Base-by-base conservation (phyloP, 1,139 yeast genomes). In the Geotrichum restrictum region DNA sequence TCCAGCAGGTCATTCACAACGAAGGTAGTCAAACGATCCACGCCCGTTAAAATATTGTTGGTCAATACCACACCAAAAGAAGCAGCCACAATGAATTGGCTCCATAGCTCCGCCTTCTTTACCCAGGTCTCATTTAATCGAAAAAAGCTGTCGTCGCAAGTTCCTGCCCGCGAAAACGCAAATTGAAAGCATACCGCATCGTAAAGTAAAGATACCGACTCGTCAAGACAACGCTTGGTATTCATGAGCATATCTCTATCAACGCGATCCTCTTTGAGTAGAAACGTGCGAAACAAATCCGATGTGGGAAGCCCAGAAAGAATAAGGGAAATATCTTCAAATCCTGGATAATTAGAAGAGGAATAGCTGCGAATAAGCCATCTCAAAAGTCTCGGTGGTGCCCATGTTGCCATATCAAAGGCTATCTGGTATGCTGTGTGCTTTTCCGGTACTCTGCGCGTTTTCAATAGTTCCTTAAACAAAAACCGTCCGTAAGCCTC, bases 21-120 rank as follows among this genome's bases (percentile, higher is more conserved):
- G 66, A 93, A 93, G 34, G 98, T 98, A 60, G 85, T 85, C 67
- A 93, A 78, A 49, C 91, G 82, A 59, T 85, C 81, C 67, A 83
- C 83, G 54, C 98, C 98, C 67, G 88, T 96, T 1, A 95, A 80
- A 58, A 93, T 77, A 68, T 93, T 91, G 51, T 98, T 98, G 65
- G 86, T 87, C 67, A 94, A 98, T 62, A 93, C 91, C 33, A 93
- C 98, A 67, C 98, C 98, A 56, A 93, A 75, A 11, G 98, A 97
- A 18, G 98, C 98, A 24, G 98, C 93, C 3, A 98, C 98, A 0
- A 96, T 83, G 67, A 93, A 93, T 67, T 91, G 93, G 10, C 97
- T 89, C 98, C 98, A 93, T 70, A 91, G 91, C 49, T 94, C 84
- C 11, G 98, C 98, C 71, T 89, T 88, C 37, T 96, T 95, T 60